Evolutionary conservation across 305 asterid genomes (phyloP).

Genomic region (Fraxinus xanthoxyloides): DNA sequence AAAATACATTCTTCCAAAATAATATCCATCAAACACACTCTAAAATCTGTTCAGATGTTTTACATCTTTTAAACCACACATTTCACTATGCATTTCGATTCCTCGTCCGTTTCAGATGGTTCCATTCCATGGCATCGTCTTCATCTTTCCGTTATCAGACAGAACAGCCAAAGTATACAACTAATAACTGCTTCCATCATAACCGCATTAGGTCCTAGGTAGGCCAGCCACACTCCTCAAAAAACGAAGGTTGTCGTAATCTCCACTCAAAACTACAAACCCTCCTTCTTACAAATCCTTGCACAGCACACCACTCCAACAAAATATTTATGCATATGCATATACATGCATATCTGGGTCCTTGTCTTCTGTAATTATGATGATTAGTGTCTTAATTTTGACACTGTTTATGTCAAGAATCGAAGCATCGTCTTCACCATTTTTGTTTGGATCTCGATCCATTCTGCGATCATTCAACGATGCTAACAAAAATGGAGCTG

Average conservation of each 20-base stretch:
- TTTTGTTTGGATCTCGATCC: conserved; percentile 51
- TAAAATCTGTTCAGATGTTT: too few species aligned
- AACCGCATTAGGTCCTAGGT: not conserved
- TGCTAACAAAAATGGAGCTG: conserved; percentile 13
- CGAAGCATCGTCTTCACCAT: conserved; percentile 22
- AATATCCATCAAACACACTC: too few species aligned
- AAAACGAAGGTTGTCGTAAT: not conserved
- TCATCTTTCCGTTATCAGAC: not conserved
- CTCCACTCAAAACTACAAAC: not conserved
- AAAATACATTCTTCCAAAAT: too few species aligned
- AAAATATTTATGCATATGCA: not conserved
- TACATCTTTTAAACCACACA: too few species aligned
- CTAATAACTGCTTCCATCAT: not conserved
- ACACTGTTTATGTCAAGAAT: not conserved
- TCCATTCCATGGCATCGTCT: not conserved
- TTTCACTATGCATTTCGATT: not conserved
- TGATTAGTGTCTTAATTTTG: not conserved
- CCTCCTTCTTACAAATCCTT: not conserved
- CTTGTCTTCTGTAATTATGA: conserved; percentile 8
- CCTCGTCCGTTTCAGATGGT: not conserved
- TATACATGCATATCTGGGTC: not conserved
- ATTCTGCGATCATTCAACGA: conserved; percentile 50
- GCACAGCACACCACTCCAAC: not conserved
- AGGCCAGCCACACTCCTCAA: not conserved
- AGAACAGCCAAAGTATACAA: not conserved